Evolutionary conservation across 2,329 filamentous ascomycete species (phyloP).

Genomic region (Grosmannia clavigera): DNA sequence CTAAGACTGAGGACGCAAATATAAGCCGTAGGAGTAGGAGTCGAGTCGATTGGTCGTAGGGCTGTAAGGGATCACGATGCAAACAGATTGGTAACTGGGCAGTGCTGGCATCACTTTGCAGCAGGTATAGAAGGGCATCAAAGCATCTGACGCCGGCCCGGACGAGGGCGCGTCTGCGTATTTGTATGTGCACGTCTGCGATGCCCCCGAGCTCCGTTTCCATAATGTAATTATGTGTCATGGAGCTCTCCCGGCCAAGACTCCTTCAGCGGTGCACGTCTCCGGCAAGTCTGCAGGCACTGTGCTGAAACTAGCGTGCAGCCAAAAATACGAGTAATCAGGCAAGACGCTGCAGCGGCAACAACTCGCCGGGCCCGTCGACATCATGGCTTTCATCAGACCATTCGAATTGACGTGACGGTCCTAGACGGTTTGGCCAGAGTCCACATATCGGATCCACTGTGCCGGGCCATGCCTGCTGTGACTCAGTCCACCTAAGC

Average conservation of each 20-base stretch:
- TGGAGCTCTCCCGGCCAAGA: conserved; percentile 4
- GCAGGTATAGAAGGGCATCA: not conserved
- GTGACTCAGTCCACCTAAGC: not conserved
- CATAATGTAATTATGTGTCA: conserved; percentile 23
- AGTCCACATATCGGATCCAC: not conserved
- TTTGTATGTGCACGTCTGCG: conserved; percentile 10
- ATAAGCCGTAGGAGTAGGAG: too few relatives aligned
- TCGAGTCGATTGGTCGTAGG: not conserved
- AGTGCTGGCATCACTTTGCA: not conserved
- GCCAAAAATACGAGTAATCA: not conserved
- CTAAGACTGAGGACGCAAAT: too few relatives aligned
- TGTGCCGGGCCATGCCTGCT: not conserved
- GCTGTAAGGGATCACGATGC: not conserved
- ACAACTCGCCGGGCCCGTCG: not conserved
- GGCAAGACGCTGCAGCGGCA: not conserved
- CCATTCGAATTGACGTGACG: not conserved
- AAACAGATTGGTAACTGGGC: not conserved
- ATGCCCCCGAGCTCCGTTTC: conserved; percentile 10
- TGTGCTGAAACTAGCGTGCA: not conserved
- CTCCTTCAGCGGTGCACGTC: not conserved
- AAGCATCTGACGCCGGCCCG: not conserved
- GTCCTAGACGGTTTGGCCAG: not conserved
- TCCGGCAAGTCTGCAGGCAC: not conserved
- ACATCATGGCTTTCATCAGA: not conserved
- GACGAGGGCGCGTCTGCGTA: conserved; percentile 3